Evolutionary conservation across 257 asterid genomes (phyloP).

Genomic region (Cinchona pubescens): DNA sequence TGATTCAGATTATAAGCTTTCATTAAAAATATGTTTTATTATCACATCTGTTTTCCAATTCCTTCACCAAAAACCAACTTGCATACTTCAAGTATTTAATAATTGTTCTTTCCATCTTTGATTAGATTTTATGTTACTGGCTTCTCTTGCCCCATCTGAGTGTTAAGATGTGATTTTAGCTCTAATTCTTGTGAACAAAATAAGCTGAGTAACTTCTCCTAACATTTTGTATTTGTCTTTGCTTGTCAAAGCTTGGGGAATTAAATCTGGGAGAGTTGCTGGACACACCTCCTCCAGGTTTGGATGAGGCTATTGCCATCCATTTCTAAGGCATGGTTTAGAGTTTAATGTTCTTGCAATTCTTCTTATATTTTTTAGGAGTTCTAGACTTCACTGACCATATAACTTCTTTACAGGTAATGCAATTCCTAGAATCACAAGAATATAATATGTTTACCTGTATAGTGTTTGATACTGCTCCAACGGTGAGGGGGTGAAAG

Average conservation of each 20-base stretch:
- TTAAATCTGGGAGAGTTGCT: conserved; percentile 95
- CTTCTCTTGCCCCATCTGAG: neutral
- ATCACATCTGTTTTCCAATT: neutral
- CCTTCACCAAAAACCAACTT: neutral
- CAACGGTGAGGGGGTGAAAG: conserved; percentile 65
- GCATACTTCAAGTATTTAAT: neutral
- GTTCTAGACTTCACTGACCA: conserved; percentile 26
- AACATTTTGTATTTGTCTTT: neutral
- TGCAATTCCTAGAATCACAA: conserved; percentile 84
- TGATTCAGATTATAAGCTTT: neutral
- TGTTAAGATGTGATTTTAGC: neutral
- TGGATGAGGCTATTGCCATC: conserved; percentile 99
- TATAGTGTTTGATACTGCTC: conserved; percentile 96
- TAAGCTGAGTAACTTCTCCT: neutral
- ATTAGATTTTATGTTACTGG: neutral
- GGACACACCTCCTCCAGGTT: conserved; percentile 99
- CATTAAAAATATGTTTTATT: neutral
- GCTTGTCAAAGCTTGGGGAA: conserved; percentile 72
- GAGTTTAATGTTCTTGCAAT: conserved; percentile 1
- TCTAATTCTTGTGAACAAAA: neutral
- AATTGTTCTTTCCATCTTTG: neutral
- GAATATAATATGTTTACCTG: conserved; percentile 96
- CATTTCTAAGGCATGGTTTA: conserved; percentile 73
- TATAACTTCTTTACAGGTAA: conserved; percentile 60
- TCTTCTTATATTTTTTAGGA: conserved; percentile 21